Evolutionary conservation across 192 early-diverging fungal genomes (phyloP), one percentile per base, ranked within the genome.

Genomic region (Entomortierella beljakovae): DNA sequence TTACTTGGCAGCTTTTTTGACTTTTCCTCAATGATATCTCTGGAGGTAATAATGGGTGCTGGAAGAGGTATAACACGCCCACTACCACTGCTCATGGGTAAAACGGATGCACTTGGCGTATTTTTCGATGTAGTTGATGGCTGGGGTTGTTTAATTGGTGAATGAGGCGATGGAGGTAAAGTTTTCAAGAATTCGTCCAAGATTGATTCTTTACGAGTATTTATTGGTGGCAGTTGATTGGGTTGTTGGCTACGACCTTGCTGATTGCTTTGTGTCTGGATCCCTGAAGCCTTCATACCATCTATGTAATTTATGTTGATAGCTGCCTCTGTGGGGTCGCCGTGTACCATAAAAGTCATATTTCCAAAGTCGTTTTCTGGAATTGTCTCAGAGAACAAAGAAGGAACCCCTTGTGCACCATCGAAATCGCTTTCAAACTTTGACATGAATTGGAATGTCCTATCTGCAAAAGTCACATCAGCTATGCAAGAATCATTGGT

Each of bases 391-490:
- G 61, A 23, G 20, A 70, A 35, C 10, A 70, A 31, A 0, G 68
- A 65, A 26, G 51, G 62, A 2, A 70, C 32, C 8, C 28, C 32
- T 15, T 35, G 52, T 54, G 50, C 22, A n/a, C 26, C 20, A 42
- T 74, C 71, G 28, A 49, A 74, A 22, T 65, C 71, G 1, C 26
- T 62, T 13, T 66, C 64, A 43, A 74, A 32, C 8, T 33, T 54
- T 5, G 71, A 64, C 73, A 77, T 68, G 53, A 77, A 77, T 3
- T 32, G 37, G 5, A 26, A 40, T 1, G 73, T 68, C 40, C 57
- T 22, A 34, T 77, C 54, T 3, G 60, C 61, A 50, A 68, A 32
- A 16, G 58, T 62, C 52, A 56, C 57, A 34, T 75, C 65, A 8
- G 40, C 63, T 33, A 22, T 33, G n/a, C 61, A 18, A 33, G 40